Conservation (phyloP, 345 rosid species). For the Eucalyptus melliodora region DNA sequence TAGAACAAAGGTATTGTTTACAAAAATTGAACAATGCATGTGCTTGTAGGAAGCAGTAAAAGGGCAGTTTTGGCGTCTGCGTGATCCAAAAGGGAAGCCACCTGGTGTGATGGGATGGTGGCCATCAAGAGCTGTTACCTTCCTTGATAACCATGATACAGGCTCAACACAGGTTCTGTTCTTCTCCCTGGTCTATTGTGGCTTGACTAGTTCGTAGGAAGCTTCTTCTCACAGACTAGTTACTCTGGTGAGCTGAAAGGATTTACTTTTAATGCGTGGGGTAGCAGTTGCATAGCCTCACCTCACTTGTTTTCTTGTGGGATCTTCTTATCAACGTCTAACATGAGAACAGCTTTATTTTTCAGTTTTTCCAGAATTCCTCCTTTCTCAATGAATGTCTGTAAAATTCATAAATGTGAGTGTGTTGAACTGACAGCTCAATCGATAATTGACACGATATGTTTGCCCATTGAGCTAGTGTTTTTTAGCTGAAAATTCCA, state of each 20-base stretch:
- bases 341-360: neutral
- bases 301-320: neutral
- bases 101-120: conserved; percentile 95
- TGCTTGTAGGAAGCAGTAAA: conserved; percentile 69
- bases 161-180: conserved; percentile 76
- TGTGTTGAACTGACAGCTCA: neutral
- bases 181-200: neutral
- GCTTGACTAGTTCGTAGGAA: neutral
- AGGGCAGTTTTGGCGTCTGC: conserved; percentile 77
- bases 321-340: neutral
- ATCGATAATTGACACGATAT: neutral
- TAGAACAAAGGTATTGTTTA: neutral
- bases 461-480: neutral
- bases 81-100: conserved; percentile 80
- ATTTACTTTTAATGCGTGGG: neutral
- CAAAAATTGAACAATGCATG: neutral
- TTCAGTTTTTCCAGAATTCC: neutral
- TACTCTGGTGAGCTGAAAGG: neutral
- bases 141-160: conserved; percentile 88
- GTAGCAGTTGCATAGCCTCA: neutral
- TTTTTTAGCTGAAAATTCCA: neutral
- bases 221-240: neutral
- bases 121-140: conserved; percentile 89
- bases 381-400: neutral
- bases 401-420: neutral